Evolutionary conservation across 306 rosid genomes (phyloP).

Genomic region (Malus orientalis): DNA sequence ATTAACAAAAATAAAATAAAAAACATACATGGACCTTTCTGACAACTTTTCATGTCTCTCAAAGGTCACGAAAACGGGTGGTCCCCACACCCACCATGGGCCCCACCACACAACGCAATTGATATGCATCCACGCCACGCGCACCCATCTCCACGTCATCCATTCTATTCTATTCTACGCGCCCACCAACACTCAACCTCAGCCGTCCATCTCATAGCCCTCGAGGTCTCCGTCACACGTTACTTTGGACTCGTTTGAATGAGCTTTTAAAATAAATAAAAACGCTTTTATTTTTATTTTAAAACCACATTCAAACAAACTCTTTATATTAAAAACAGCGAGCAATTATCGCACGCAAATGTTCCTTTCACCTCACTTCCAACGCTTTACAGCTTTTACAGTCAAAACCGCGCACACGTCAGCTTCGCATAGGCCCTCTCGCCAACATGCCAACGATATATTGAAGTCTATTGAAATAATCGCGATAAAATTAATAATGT

Average conservation of each 20-base stretch:
- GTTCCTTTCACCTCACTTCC: slow-evolving; percentile 8
- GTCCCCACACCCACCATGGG: neutral
- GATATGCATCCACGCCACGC: neutral
- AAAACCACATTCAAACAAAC: no score
- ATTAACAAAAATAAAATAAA: neutral
- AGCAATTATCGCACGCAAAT: slow-evolving; percentile 19
- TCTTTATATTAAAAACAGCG: neutral
- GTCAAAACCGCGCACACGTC: slow-evolving; percentile 11
- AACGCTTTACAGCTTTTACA: slow-evolving; percentile 11
- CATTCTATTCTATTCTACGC: neutral
- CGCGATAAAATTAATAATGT: neutral
- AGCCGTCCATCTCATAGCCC: slow-evolving; percentile 19
- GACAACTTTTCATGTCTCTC: slow-evolving; percentile 10
- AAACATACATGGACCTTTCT: neutral
- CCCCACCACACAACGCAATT: neutral
- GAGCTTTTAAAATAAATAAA: no score
- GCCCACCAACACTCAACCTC: neutral
- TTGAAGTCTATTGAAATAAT: neutral
- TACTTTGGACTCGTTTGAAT: no score
- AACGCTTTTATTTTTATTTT: no score
- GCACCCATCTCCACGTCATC: neutral
- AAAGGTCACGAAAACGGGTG: slow-evolving; percentile 7
- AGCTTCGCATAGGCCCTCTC: neutral
- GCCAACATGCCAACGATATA: neutral
- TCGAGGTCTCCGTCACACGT: slow-evolving; percentile 10